Evolutionary conservation across 495 filamentous ascomycete species (phyloP), one percentile per base, ranked within the genome.

Genomic region (Copromyces sp.): DNA sequence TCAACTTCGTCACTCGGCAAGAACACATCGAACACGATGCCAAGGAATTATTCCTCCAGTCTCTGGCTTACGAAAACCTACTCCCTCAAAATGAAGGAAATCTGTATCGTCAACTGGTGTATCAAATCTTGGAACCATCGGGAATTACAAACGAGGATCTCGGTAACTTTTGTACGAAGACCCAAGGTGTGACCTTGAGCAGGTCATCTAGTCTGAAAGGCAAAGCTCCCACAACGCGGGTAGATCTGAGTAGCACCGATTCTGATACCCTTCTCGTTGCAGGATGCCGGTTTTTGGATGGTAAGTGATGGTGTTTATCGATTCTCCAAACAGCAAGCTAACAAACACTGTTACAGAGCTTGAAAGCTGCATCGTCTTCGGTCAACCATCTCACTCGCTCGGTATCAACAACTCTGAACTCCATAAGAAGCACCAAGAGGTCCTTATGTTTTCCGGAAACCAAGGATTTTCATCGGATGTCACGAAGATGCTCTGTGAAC

Each of bases 271-370:
- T 86, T 14, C 74, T 82, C 11, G 38, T 68, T 29, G 79, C 80
- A n/a, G 82, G 79, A 8, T 79, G 80, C n/a, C 78, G 83, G 20
- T 86, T 85, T 45, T 80, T 86, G n/a, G 84, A 86, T 76, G 82
- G 83, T 85, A 74, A 73, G 83, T 74, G 59, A 40, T 53, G 0
- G 12, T n/a, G 0, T 24, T 8, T 17, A 11, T 14, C 7, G 6
- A 3, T 2, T 16, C 5, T 4, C 5, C 11, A 39, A 40, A 41
- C 16, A 61, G 9, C n/a, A 69, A n/a, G 8, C 75, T 80, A 41
- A 75, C 74, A 71, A 37, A 72, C 41, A 14, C 16, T 38, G 9
- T 24, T 20, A 14, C 71, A 86, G 84, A 83, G 41, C 77, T 86
- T 3, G 84, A 86, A 77, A 79, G 77, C 61, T 79, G 77, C 17